A percentile compares a stretch with the other conserved stretches of the same genome.
phyloP scores from a whole-genome alignment of 306 rosid genomes.

The Rosa persica region DNA sequence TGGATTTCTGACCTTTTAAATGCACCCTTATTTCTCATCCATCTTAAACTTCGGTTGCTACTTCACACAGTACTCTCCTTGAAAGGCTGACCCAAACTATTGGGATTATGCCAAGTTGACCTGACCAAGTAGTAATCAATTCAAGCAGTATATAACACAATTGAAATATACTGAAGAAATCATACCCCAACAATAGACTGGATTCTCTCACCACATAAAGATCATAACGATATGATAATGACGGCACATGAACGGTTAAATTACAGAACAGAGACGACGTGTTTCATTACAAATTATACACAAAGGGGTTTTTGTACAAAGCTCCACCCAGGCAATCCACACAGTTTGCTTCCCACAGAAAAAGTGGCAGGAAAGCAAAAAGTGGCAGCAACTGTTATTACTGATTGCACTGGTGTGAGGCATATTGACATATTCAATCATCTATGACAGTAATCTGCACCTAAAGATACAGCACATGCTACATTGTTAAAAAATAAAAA shows the following conservation, averaged over 20 bases:
- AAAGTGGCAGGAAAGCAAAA: conserved; percentile 14
- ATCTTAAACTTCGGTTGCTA: neutral
- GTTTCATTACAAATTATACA: conserved; percentile 17
- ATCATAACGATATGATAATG: neutral
- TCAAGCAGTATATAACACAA: neutral
- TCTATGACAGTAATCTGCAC: conserved; percentile 6
- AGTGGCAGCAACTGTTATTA: neutral
- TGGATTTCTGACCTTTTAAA: neutral
- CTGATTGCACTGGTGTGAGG: neutral
- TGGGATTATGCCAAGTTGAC: neutral
- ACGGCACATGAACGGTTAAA: neutral
- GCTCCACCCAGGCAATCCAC: neutral
- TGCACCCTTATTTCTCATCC: neutral
- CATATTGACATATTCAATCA: conserved; percentile 18
- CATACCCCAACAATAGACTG: neutral
- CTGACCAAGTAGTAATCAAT: neutral
- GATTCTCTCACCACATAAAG: neutral
- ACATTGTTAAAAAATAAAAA: conserved; percentile 23
- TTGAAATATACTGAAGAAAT: neutral
- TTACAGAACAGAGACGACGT: neutral
- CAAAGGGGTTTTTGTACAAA: neutral
- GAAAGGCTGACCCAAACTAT: neutral
- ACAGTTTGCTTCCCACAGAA: conserved; percentile 6
- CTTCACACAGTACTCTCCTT: neutral
- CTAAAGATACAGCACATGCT: conserved; percentile 23